phyloP scores from a whole-genome alignment of 2,329 filamentous ascomycete species.

The Epichloe hybrida region DNA sequence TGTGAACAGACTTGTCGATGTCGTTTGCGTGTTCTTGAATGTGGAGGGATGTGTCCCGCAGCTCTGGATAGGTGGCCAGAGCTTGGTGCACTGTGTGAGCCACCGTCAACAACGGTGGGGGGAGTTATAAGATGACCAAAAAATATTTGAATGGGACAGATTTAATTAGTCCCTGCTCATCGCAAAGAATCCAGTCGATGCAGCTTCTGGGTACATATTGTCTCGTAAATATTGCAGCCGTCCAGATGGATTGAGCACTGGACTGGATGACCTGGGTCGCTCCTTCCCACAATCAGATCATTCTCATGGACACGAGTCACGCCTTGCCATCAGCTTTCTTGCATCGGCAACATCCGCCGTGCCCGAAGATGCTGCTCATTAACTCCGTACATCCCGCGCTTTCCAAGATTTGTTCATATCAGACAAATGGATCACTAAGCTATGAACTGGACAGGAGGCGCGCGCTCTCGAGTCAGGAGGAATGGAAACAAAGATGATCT shows the following conservation, averaged over 20 bases:
- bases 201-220: too few species aligned
- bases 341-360: background rate
- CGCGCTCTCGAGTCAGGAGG: conserved; percentile 21
- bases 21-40: background rate
- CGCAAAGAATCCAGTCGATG: too few species aligned
- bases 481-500: conserved; percentile 20
- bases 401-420: background rate
- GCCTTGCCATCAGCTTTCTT: background rate
- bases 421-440: background rate
- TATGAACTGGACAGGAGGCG: conserved; percentile 31
- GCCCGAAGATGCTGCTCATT: background rate
- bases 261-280: background rate
- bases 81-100: background rate
- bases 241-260: too few species aligned
- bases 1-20: background rate
- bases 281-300: background rate
- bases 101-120: too few species aligned
- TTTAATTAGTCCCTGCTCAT: too few species aligned
- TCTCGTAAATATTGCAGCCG: too few species aligned
- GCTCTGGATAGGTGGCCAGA: conserved; percentile 3
- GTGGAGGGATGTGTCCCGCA: background rate
- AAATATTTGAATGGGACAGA: too few species aligned
- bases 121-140: too few species aligned
- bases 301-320: background rate
- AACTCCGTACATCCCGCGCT: background rate